Evolutionary conservation across 345 rosid genomes (phyloP), one percentile per base, ranked within the genome.

Genomic region (Eutrema japonicum): DNA sequence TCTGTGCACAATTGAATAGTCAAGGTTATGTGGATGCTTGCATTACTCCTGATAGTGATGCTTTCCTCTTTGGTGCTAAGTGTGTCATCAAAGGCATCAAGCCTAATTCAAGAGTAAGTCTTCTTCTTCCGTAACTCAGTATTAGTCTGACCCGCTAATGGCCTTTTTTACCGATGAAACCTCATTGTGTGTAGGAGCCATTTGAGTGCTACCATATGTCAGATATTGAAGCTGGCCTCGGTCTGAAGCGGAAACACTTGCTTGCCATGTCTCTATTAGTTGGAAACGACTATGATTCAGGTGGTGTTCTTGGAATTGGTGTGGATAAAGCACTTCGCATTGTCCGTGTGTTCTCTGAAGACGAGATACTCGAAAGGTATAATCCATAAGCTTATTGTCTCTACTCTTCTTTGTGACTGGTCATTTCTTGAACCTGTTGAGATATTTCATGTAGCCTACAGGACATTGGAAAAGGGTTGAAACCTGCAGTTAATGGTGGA

Each of bases 11-110:
- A 80, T 74, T 95, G 70, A 95, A 92, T 68, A 68, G 55, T 10
- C 81, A 85, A 74, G 98, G 98, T 51, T 74, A 49, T 76, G 99
- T 95, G 3, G 92, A 87, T 84, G 96, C 96, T 58, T 95, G 98
- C 82, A 85, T 95, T 64, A 92, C 98, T 8, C 82, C 94, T 75
- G 99, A 92, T 52, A 90, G 96, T 64, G 99, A 95, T 81, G 93
- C 96, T 18, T 92, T 95, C 78, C 93, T 95, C 42, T 95, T 78
- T 79, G 96, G 96, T 64, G 96, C 99, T 67, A 83, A 75, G 51
- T 95, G 90, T 68, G 91, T 95, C 35, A 81, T 95, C 48, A 95
- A 95, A 82, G 68, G 72, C 76, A 56, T 95, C 84, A 87, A 70
- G 66, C 96, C 96, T 42, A 87, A 89, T 67, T 70, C 96, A 50